These are phyloP conservation scores for Pseudofabraea citricarpa DNA, from an alignment of 2,329 filamentous ascomycete genomes.

Conservation along the genomic window DNA sequence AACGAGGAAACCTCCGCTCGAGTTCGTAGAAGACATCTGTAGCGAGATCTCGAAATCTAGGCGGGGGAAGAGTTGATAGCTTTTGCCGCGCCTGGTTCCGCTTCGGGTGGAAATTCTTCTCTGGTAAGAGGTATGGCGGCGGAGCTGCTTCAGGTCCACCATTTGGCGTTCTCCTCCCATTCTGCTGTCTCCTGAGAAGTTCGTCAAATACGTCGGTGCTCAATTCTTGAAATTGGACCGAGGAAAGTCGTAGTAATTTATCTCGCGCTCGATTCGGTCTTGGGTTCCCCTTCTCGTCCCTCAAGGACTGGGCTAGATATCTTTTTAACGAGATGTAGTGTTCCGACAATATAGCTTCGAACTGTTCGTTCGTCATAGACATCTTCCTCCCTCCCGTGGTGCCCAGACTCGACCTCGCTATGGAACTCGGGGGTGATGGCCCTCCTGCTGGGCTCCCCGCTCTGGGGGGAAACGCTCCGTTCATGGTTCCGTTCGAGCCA, in stretches of 20 bases:
- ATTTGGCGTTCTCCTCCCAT: slow-evolving; percentile 48
- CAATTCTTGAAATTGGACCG: slow-evolving; percentile 93
- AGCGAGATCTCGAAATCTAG: slow-evolving; percentile 84
- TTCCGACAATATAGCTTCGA: slow-evolving; percentile 62
- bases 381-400: slow-evolving; percentile 59
- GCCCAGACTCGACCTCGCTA: slow-evolving; percentile 80
- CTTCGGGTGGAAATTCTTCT: slow-evolving; percentile 89
- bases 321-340: slow-evolving; percentile 76
- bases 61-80: slow-evolving; percentile 80
- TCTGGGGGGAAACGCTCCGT: slow-evolving; percentile 49
- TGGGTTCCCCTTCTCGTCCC: slow-evolving; percentile 69
- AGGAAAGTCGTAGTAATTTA: slow-evolving; percentile 84
- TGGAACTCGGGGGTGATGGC: slow-evolving; percentile 82
- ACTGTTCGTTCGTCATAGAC: slow-evolving; percentile 57
- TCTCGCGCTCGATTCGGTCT: slow-evolving; percentile 87
- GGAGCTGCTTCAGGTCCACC: slow-evolving; percentile 44
- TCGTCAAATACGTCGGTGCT: slow-evolving; percentile 98
- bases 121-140: slow-evolving; percentile 77
- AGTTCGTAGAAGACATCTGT: slow-evolving; percentile 96
- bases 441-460: slow-evolving; percentile 48
- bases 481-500: slow-evolving; percentile 56
- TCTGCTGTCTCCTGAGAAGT: slow-evolving; percentile 77
- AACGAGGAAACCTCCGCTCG: slow-evolving; percentile 82
- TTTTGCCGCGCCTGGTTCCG: slow-evolving; percentile 97
- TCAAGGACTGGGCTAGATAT: slow-evolving; percentile 58